Conservation (phyloP, 371 early-diverging fungal genomes). For the Mortierella sp. region DNA sequence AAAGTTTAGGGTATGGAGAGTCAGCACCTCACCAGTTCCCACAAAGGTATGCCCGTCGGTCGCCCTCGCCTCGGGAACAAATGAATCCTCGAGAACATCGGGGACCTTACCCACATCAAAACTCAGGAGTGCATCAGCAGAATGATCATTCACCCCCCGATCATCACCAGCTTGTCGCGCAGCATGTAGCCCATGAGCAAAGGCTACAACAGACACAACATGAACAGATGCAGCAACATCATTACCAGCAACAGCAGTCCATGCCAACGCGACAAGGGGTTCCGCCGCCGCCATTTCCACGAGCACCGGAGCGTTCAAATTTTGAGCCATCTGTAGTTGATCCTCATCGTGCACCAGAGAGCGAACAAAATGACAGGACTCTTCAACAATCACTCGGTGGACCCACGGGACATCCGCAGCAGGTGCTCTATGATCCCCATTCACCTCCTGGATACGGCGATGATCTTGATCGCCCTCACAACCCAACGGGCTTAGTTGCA, state of each 20-base stretch:
- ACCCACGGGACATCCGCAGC: not conserved
- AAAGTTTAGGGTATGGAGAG: slow-evolving; percentile 11
- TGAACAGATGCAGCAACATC: slow-evolving; percentile 10
- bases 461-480: slow-evolving; percentile 5
- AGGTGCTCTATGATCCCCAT: not conserved
- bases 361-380: slow-evolving; percentile 4
- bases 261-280: not conserved
- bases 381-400: not conserved
- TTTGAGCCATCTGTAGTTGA: not conserved
- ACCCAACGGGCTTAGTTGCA: not conserved
- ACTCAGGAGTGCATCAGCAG: not conserved
- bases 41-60: not conserved
- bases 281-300: not conserved
- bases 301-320: slow-evolving; percentile 4
- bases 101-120: not conserved
- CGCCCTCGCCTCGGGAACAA: not conserved
- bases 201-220: slow-evolving; percentile 1
- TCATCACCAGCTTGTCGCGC: not conserved
- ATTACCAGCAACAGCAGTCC: not conserved
- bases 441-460: slow-evolving; percentile 3
- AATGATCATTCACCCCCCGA: slow-evolving; percentile 5
- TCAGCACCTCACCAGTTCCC: slow-evolving; percentile 1
- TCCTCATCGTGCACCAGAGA: slow-evolving; percentile 7
- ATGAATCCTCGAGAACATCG: not conserved
- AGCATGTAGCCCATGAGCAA: slow-evolving; percentile 1